Base-by-base conservation (phyloP, 441 rosid species). In the Brassica balearica region DNA sequence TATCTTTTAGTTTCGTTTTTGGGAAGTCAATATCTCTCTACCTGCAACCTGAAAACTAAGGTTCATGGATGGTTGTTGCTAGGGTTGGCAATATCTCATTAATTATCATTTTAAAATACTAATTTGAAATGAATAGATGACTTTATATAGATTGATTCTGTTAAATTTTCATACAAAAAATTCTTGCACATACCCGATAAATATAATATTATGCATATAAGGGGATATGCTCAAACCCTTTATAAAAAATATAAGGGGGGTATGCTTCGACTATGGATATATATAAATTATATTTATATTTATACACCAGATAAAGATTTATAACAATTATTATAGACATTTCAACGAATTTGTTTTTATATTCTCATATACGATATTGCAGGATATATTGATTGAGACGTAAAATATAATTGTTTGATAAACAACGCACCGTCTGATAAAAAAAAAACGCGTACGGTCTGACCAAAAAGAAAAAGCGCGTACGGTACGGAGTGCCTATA, bases 21-120 rank as follows among this genome's bases (percentile, higher is more conserved):
- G 7, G 22, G 34, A 56, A 71, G 81, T 71, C 81, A 65, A 71
- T 7, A 67, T 71, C 72, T 11, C 22, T 34, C 32, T 15, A 77
- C 80, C 80, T 63, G 65, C 22, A 32, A 58, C 12, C 61, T 56
- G 38, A 27, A 71, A 56, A 14, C 80, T 65, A 77, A 66, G 76
- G 11, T 58, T 72, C 68, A 15, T 67, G 34, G 77, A 58, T 72
- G 68, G 73, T 72, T 58, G 77, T 72, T 66, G 32, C 20, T 27
- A 46, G 77, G 58, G 69, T 72, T 78, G 73, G 69, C 72, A 65
- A 71, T 71, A 58, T 77, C 72, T 41, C 10, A 64, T 76, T 14
- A 46, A 3, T 76, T 8, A 27, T 5, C 22, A 1, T 3, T 23
- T 36, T 38, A 55, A 55, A 17, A 55, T 17, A 55, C 12, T 58